Percentiles rank a stretch among this genome's conserved stretches.
phyloP scores from a whole-genome alignment of 352 stramenopile species.

The Phytopythium boreale region DNA sequence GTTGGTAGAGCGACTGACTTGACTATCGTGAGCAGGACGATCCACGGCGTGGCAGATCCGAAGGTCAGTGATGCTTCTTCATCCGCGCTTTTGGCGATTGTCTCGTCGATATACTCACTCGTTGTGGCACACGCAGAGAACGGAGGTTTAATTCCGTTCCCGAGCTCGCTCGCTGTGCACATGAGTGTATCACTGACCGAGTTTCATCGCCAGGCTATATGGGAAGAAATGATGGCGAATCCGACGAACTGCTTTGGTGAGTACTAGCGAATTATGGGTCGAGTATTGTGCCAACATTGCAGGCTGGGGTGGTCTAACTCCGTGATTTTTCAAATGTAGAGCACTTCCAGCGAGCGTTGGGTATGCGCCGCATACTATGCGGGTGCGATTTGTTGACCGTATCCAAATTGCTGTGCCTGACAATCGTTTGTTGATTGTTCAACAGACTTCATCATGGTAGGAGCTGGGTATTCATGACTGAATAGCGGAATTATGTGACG shows the following conservation, averaged over 20 bases:
- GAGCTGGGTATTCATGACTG: neutral
- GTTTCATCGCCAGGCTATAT: conserved; percentile 51
- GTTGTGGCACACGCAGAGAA: conserved; percentile 5
- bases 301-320: neutral
- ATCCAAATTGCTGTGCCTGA: conserved; percentile 6
- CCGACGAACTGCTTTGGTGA: conserved; percentile 76
- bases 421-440: neutral
- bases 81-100: neutral
- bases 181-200: neutral
- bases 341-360: conserved; percentile 70
- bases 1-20: neutral
- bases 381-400: neutral
- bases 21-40: conserved; percentile 36
- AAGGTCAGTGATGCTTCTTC: conserved; percentile 31
- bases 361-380: no score
- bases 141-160: conserved; percentile 4
- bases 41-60: conserved; percentile 53
- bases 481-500: neutral
- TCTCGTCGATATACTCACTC: neutral
- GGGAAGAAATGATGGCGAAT: conserved; percentile 88
- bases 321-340: conserved; percentile 25
- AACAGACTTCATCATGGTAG: conserved; percentile 76
- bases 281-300: neutral
- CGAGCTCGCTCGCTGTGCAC: neutral
- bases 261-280: neutral